Conservation (phyloP, 345 rosid genomes). For the Gossypium anomalum region DNA sequence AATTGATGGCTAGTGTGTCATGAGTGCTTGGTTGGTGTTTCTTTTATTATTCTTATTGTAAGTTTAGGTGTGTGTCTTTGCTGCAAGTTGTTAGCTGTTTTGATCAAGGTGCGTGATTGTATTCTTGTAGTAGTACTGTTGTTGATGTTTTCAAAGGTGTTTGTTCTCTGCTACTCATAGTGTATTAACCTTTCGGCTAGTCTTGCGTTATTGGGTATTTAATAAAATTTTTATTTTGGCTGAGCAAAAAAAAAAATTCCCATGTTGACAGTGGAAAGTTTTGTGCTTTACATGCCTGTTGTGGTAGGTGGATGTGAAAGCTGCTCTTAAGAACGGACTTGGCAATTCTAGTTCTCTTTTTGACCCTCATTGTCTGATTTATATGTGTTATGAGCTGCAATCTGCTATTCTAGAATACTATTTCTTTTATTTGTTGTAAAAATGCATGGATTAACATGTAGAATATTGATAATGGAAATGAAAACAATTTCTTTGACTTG, state of each 20-base stretch:
- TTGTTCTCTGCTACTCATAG: too few relatives aligned
- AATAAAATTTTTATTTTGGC: too few relatives aligned
- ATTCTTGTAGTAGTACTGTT: too few relatives aligned
- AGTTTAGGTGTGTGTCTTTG: too few relatives aligned
- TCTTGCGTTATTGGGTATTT: too few relatives aligned
- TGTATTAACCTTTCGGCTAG: too few relatives aligned
- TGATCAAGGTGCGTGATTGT: too few relatives aligned
- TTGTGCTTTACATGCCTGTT: conserved; percentile 2
- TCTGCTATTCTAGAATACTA: background rate
- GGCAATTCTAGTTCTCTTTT: background rate
- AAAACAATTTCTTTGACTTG: background rate
- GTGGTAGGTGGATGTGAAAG: background rate
- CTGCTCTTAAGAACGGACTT: background rate
- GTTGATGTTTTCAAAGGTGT: too few relatives aligned
- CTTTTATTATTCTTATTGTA: too few relatives aligned
- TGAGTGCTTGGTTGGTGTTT: too few relatives aligned
- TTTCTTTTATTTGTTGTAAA: background rate
- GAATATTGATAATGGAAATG: background rate
- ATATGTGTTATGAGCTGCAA: background rate
- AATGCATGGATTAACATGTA: background rate
- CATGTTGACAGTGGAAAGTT: background rate
- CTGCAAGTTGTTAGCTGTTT: too few relatives aligned
- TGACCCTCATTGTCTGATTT: background rate
- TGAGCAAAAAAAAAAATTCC: background rate
- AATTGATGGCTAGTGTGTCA: too few relatives aligned